Evolutionary conservation across 169 alveolate species (phyloP).

Genomic region (Fabrea salina): DNA sequence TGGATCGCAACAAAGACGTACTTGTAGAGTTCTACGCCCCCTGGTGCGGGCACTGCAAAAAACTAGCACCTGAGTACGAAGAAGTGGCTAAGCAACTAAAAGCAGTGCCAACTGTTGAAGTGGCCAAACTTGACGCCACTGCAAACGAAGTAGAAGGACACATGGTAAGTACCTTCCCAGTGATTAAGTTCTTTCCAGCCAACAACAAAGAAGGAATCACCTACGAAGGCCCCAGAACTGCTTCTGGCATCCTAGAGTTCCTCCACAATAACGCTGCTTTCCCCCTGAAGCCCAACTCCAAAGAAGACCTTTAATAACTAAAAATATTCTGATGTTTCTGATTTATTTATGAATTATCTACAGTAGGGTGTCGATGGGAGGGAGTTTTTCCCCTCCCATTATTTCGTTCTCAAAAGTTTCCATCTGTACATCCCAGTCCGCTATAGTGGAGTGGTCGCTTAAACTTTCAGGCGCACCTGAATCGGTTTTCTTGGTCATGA

Average conservation of each 20-base stretch:
- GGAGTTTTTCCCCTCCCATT: too few species aligned
- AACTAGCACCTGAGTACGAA: slow-evolving; percentile 87
- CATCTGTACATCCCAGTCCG: too few species aligned
- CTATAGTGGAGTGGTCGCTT: too few species aligned
- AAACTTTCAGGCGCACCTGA: too few species aligned
- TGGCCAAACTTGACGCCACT: slow-evolving; percentile 93
- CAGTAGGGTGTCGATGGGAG: too few species aligned
- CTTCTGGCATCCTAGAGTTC: slow-evolving; percentile 25
- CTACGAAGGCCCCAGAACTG: slow-evolving; percentile 30
- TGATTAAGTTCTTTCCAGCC: slow-evolving; percentile 46
- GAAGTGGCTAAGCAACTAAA: slow-evolving; percentile 72
- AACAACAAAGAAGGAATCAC: neutral
- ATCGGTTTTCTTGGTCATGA: too few species aligned
- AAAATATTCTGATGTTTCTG: too few species aligned
- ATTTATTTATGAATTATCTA: too few species aligned
- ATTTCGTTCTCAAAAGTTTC: too few species aligned
- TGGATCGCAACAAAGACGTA: slow-evolving; percentile 85
- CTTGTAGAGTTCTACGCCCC: slow-evolving; percentile 95
- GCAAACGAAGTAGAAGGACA: slow-evolving; percentile 72
- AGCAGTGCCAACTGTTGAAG: slow-evolving; percentile 70
- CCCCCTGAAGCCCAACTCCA: too few species aligned
- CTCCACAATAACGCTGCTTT: slow-evolving; percentile 9
- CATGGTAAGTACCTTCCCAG: slow-evolving; percentile 51
- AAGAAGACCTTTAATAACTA: too few species aligned
- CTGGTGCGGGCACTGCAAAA: slow-evolving; percentile 97